Evolutionary conservation across 164 flowering plant genomes (phyloP).

Genomic region (Stephania cephalantha): DNA sequence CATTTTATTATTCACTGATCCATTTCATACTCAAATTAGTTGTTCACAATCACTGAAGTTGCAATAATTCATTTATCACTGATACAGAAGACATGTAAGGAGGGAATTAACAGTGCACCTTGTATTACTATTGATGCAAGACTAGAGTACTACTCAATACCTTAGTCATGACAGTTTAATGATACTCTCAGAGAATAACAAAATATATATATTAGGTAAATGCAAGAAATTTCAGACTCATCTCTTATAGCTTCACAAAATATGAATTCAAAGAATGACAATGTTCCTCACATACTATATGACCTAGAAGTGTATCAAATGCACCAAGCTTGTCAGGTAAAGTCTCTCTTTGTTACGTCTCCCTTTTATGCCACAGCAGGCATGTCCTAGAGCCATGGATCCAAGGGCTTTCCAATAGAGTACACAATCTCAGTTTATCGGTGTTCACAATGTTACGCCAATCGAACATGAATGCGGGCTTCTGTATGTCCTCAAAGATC

Average conservation of each 20-base stretch:
- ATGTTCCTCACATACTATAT: neutral
- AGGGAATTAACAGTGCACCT: neutral
- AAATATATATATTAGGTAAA: neutral
- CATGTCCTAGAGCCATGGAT: conserved; percentile 66
- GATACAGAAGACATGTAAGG: neutral
- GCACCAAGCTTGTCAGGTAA: no score
- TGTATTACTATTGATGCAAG: neutral
- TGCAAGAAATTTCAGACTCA: neutral
- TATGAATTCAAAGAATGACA: neutral
- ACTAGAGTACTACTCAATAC: neutral
- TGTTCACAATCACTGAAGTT: neutral
- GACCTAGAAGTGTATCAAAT: neutral
- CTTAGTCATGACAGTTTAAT: neutral
- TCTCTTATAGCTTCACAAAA: neutral
- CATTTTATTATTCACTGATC: no score
- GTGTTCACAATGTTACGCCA: conserved; percentile 51
- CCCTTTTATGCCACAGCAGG: conserved; percentile 42
- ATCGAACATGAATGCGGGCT: conserved; percentile 73
- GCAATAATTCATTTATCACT: neutral
- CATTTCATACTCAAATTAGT: no score
- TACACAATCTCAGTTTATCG: conserved; percentile 57
- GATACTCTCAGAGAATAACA: neutral
- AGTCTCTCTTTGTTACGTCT: neutral
- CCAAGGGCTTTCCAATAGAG: conserved; percentile 71
- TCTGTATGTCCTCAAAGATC: conserved; percentile 61